Conservation (phyloP, 345 rosid species). For the Rhizophora apiculata region DNA sequence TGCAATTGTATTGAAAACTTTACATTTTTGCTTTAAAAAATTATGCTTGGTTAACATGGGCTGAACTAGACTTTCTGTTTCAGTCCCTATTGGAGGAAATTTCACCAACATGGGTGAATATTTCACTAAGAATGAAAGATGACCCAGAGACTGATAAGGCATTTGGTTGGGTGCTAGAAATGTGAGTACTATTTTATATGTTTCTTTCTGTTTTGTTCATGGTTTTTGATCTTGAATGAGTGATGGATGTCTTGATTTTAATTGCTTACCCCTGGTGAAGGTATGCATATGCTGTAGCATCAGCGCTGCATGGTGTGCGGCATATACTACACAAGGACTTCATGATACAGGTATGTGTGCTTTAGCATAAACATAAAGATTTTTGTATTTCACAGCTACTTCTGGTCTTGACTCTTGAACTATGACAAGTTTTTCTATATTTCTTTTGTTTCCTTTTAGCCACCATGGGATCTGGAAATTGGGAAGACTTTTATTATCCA, state of each 20-base stretch:
- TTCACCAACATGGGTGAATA: constrained; percentile 98
- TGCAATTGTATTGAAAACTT: background rate
- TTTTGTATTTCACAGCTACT: constrained; percentile 8
- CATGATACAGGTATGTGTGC: constrained; percentile 78
- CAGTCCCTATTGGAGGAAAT: constrained; percentile 74
- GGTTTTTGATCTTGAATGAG: constrained; percentile 6
- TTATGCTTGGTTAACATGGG: background rate
- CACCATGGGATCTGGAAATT: constrained; percentile 87
- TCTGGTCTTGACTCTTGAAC: background rate
- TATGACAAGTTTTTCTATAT: constrained; percentile 4
- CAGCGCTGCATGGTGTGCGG: constrained; percentile 89
- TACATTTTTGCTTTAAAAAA: constrained; percentile 1
- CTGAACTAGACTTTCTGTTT: constrained; percentile 16
- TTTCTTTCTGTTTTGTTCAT: constrained; percentile 16
- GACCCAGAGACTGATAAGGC: constrained; percentile 92
- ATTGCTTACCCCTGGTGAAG: constrained; percentile 36
- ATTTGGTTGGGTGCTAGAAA: constrained; percentile 99
- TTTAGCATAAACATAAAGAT: constrained; percentile 6
- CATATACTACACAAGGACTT: constrained; percentile 84
- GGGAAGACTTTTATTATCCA: constrained; percentile 80
- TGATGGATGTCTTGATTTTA: constrained; percentile 2
- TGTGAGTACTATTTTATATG: constrained; percentile 47
- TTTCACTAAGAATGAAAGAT: constrained; percentile 84
- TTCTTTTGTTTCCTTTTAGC: constrained; percentile 43
- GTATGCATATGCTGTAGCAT: constrained; percentile 98